Evolutionary conservation across 2,329 filamentous ascomycete genomes (phyloP), one percentile per base, ranked within the genome.

Genomic region (Pseudocercospora vitis): DNA sequence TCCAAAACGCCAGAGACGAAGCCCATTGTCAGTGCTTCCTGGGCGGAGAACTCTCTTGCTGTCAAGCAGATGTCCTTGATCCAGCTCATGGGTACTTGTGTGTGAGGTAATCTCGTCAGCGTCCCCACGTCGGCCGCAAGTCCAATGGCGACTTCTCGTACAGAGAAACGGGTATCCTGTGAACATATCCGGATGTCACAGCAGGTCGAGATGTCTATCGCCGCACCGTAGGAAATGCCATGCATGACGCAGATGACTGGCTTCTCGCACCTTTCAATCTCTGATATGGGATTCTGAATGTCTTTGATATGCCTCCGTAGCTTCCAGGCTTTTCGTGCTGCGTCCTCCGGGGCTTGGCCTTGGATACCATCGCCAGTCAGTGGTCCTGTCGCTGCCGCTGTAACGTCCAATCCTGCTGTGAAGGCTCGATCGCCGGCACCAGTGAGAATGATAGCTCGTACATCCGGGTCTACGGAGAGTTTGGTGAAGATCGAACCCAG

Each of bases 251-350:
- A 86, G 54, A 97, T 87, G 28, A 96, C 89, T 56, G 90, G 86
- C 74, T 97, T 97, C 74, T 94, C 88, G 73, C 92, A 97, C 63
- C 81, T 84, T 70, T 96, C 92, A 49, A 95, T 76, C 11, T 84
- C 80, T 1, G 79, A 80, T 58, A 99, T 84, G 65, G 85, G 87
- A 48, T 81, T 80, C 72, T 99, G 94, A 70, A 96, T 95, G 58
- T 89, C 84, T 56, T 79, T 72, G 53, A 97, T 85, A 69, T 89
- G 81, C 26, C 84, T 80, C 45, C 88, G 81, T 46, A 91, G 50
- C 9, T 48, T 44, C 21, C 53, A 57, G 1, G 65, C 67, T 50
- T 63, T 67, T n/a, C 67, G 55, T 12, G 67, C 67, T 3, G 56
- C 50, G 50, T 69, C 67, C 40, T 60, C 51, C 18, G 37, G 42